Evolutionary conservation across 2,329 filamentous ascomycete species (phyloP).

Genomic region (Immersiporthe knoxdaviesiana): DNA sequence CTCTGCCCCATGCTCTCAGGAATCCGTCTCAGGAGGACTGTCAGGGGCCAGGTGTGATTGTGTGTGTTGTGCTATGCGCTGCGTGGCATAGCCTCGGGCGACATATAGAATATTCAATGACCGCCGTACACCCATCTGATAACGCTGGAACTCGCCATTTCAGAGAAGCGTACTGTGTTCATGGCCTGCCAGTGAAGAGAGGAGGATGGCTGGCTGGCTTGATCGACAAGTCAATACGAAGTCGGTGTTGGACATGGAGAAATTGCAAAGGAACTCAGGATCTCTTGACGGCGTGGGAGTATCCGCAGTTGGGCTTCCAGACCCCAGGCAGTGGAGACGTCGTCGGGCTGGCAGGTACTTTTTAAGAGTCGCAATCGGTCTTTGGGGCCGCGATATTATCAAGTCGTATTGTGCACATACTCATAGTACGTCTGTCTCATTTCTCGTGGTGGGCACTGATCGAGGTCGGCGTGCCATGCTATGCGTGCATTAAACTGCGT

Average conservation of each 20-base stretch:
- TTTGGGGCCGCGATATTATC: slow-evolving; percentile 5
- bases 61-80: background rate
- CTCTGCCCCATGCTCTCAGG: background rate
- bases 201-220: background rate
- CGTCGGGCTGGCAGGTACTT: slow-evolving; percentile 18
- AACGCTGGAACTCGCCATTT: background rate
- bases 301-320: slow-evolving; percentile 30
- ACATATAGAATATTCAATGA: background rate
- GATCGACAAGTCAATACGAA: background rate
- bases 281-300: slow-evolving; percentile 17
- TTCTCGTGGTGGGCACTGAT: slow-evolving; percentile 5
- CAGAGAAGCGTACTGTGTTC: background rate
- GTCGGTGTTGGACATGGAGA: background rate
- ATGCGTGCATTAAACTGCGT: background rate
- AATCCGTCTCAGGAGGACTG: background rate
- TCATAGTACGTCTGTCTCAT: slow-evolving; percentile 20
- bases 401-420: background rate
- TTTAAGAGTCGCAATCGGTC: slow-evolving; percentile 17
- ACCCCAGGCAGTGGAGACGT: slow-evolving; percentile 24
- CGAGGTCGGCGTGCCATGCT: background rate
- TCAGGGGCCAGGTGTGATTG: background rate
- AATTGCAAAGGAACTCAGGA: slow-evolving; percentile 18
- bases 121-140: background rate
- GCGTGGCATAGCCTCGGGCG: background rate
- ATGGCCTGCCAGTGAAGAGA: background rate